Percentiles rank a stretch among this genome's conserved stretches.
These are phyloP conservation scores for Castanea sativa DNA, from an alignment of 306 rosid species.

Conservation along the genomic window DNA sequence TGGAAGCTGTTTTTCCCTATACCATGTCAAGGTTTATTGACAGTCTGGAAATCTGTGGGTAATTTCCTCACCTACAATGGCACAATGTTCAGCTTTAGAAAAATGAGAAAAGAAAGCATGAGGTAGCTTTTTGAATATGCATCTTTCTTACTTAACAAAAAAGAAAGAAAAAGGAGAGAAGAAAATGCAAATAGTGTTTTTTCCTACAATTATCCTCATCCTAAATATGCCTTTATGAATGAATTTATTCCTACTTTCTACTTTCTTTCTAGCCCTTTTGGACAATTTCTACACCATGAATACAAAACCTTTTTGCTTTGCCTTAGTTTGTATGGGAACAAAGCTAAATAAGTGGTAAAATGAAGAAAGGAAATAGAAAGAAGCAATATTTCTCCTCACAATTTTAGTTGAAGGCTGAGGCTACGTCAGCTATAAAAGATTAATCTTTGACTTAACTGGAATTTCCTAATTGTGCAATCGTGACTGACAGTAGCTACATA, in stretches of 20 bases:
- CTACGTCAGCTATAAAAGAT: background rate
- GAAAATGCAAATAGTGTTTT: background rate
- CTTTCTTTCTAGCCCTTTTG: background rate
- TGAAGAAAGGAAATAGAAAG: background rate
- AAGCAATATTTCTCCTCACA: background rate
- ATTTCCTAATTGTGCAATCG: background rate
- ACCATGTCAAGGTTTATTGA: background rate
- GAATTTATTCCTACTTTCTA: background rate
- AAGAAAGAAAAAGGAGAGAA: background rate
- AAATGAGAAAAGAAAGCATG: background rate
- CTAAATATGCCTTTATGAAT: background rate
- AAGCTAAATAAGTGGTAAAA: background rate
- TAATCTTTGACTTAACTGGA: background rate
- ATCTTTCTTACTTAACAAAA: too few relatives aligned
- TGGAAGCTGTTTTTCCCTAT: background rate
- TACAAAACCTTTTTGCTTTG: background rate
- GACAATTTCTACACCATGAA: background rate
- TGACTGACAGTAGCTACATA: background rate
- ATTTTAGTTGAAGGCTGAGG: background rate
- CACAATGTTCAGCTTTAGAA: background rate
- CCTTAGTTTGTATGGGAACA: background rate
- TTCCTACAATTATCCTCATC: background rate
- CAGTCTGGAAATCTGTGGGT: background rate
- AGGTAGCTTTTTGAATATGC: too few relatives aligned
- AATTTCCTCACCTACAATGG: background rate